Conservation (phyloP, 805 yeast species). For the Cyberlindnera misumaiensis region DNA sequence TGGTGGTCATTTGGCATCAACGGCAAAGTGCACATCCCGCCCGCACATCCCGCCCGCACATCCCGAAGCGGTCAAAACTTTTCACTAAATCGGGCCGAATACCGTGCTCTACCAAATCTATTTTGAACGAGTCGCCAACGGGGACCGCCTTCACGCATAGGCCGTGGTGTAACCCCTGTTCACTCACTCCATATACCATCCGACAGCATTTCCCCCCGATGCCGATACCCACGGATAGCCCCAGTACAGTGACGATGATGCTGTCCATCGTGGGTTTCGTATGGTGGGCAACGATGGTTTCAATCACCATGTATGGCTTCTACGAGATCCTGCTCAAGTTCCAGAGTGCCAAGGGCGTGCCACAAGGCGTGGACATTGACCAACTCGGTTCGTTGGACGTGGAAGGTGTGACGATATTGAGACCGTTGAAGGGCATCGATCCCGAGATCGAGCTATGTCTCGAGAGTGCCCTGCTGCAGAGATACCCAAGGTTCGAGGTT, state of each 20-base stretch:
- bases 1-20: too few species aligned
- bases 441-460: constrained; percentile 65
- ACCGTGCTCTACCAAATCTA: too few species aligned
- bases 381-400: constrained; percentile 27
- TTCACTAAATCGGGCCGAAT: too few species aligned
- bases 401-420: constrained; percentile 66
- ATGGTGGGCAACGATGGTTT: constrained; percentile 21
- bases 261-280: constrained; percentile 16
- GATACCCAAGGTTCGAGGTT: constrained; percentile 62
- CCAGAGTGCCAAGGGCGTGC: constrained; percentile 12
- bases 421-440: constrained; percentile 84
- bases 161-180: too few species aligned
- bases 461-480: constrained; percentile 59
- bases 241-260: not conserved
- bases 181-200: too few species aligned
- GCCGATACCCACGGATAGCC: too few species aligned
- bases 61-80: too few species aligned
- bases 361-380: constrained; percentile 5
- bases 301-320: constrained; percentile 18
- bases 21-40: too few species aligned
- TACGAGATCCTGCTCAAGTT: constrained; percentile 19
- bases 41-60: too few species aligned
- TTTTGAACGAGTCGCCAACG: too few species aligned
- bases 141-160: too few species aligned
- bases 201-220: too few species aligned